phyloP scores from a whole-genome alignment of 2,329 filamentous ascomycete species.

The Nemania sp. region DNA sequence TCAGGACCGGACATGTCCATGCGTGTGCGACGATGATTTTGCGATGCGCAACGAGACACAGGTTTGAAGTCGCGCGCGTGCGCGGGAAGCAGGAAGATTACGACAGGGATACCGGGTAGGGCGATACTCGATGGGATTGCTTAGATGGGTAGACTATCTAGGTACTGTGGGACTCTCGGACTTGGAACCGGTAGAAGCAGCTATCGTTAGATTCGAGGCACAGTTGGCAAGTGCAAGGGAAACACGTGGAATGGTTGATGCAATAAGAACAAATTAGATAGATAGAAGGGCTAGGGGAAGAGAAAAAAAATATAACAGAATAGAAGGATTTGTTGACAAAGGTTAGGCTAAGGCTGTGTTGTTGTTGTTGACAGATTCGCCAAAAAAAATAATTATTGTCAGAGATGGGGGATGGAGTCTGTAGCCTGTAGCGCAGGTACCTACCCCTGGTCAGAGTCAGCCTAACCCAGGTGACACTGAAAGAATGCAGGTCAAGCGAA shows the following conservation, averaged over 20 bases:
- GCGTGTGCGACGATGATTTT: conserved; percentile 19
- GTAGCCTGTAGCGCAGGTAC: neutral
- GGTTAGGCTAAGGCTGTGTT: conserved; percentile 4
- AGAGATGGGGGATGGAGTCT: neutral
- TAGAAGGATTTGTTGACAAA: conserved; percentile 9
- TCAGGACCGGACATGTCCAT: conserved; percentile 38
- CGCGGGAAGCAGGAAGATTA: conserved; percentile 15
- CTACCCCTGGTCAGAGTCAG: conserved; percentile 30
- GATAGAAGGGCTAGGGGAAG: neutral
- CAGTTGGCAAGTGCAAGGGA: conserved; percentile 23
- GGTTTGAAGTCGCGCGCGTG: conserved; percentile 26
- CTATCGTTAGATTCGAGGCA: conserved; percentile 24
- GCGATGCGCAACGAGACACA: conserved; percentile 32
- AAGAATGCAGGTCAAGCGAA: conserved; percentile 22
- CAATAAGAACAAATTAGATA: neutral
- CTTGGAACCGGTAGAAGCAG: conserved; percentile 21
- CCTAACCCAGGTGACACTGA: conserved; percentile 14
- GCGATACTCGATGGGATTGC: neutral
- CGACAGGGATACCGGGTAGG: conserved; percentile 20
- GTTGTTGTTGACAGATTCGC: conserved; percentile 34
- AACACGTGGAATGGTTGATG: neutral
- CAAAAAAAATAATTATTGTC: conserved; percentile 7
- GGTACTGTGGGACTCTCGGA: conserved; percentile 24
- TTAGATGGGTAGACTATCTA: neutral
- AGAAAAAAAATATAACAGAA: conserved; percentile 2